Conservation (phyloP, 176 grass and related monocot species). For the Oryza brachyantha region DNA sequence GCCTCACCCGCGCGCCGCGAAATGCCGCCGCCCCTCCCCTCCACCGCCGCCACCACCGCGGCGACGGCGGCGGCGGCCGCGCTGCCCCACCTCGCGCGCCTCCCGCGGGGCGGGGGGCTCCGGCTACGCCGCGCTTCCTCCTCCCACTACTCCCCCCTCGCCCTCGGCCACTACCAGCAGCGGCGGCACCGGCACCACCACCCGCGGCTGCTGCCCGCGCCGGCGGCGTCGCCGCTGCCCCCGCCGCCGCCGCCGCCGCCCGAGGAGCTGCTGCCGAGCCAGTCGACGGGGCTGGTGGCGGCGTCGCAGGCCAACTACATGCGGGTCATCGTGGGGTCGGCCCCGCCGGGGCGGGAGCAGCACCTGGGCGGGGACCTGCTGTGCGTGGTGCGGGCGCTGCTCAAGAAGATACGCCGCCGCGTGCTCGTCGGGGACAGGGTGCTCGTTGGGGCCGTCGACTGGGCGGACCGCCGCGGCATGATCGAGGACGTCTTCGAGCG, state of each 20-base stretch:
- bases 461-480: slow-evolving; percentile 66
- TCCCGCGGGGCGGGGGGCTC: too few relatives aligned
- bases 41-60: too few relatives aligned
- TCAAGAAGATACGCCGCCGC: slow-evolving; percentile 93
- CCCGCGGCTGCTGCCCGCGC: slow-evolving; percentile 43
- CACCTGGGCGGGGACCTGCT: slow-evolving; percentile 65
- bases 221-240: slow-evolving; percentile 1
- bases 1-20: too few relatives aligned
- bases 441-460: slow-evolving; percentile 68
- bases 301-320: slow-evolving; percentile 94
- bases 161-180: too few relatives aligned
- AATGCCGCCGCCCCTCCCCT: too few relatives aligned
- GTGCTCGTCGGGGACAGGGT: slow-evolving; percentile 88
- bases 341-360: slow-evolving; percentile 32
- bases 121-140: too few relatives aligned
- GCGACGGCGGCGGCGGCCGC: too few relatives aligned
- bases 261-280: slow-evolving; percentile 51
- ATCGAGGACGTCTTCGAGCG: slow-evolving; percentile 90
- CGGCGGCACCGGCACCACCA: not conserved
- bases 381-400: slow-evolving; percentile 79
- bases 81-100: too few relatives aligned
- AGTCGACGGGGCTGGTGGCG: slow-evolving; percentile 78
- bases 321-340: slow-evolving; percentile 78
- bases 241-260: slow-evolving; percentile 17
- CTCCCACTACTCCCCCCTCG: slow-evolving; percentile 4